Base-by-base conservation (phyloP, 306 rosid species). In the Malus fusca region DNA sequence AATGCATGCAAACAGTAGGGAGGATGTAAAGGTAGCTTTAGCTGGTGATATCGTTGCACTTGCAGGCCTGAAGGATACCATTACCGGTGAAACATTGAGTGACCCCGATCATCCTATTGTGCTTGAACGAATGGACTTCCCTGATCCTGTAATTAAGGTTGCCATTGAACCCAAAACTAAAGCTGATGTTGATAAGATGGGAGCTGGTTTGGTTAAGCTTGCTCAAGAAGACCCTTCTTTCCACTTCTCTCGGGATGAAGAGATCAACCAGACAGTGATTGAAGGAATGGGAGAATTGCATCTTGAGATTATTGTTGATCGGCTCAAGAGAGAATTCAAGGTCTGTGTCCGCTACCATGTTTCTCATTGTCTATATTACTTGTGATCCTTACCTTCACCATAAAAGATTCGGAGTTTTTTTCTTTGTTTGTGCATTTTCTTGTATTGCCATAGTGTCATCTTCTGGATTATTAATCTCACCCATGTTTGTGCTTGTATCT, bases 211-310 rank as follows among this genome's bases (percentile, higher is more conserved):
- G 81, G 78, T 92, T 75, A 95, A 95, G 85, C 97, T 95, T 72
- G 96, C 99, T 72, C 99, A 95, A 79, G 99, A 95, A 80, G 99
- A 95, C 75, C 99, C 99, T 77, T 95, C 99, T 56, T 92, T 95
- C 84, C 97, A 95, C 77, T 95, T 95, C 86, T 92, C 99, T 21
- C 84, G 99, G 43, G 99, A 95, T 76, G 97, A 95, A 74, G 99
- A 95, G 93, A 81, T 90, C 74, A 95, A 95, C 79, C 97, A 95
- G 83, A 95, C 99, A 0, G 97, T 92, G 68, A 95, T 95, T n/a
- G 99, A 95, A 88, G 99, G 99, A 76, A 95, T 95, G 99, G 99
- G 99, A 69, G 99, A 95, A 81, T 78, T 95, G 84, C 99, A 95
- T 85, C 99, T 95, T 64, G 99, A 95, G 85, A 95, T 95, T 75